Base-by-base conservation (phyloP, 371 early-diverging fungal species). In the Haplosporangium sp. region DNA sequence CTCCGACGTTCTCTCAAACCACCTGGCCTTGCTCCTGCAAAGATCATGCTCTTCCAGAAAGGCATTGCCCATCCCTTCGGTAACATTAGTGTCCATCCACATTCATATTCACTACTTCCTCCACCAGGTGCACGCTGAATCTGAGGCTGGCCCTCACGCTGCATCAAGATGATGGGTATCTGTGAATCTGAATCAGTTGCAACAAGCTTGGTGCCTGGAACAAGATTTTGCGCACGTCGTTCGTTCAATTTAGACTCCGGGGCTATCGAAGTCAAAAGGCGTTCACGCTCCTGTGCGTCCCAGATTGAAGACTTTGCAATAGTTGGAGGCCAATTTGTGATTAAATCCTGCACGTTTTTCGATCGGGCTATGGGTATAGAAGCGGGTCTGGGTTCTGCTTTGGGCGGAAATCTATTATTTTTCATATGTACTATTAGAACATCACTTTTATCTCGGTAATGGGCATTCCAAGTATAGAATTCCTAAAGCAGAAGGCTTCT, bases 21-120 rank as follows among this genome's bases (percentile, higher is more conserved):
- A 39, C 90, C 93, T 1, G 90, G 92, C 39, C 95, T 89, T 1
- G 94, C 95, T 13, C 98, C 98, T 0, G 95, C 96, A 88, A 94
- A 97, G 8, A 92, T 84, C 10, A 98, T 84, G 9, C 94, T 89
- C 79, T 94, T 92, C 97, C 97, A 98, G 69, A 98, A 91, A 0
- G 91, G 81, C 84, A 92, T 90, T 1, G 90, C 96, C 89, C 92
- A 96, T 0, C 93, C 94, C n/a, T 84, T 82, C 13, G 97, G 96
- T 4, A 95, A 69, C 39, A 97, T 81, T 8, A 98, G 35, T 13
- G 94, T 93, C 96, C 96, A 96, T 0, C 97, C 98, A 61, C 87
- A 83, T 19, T 76, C 84, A 55, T 83, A 86, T 64, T 90, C 92
- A 17, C 83, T 72, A 38, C 74, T 69, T 11, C 76, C 82, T 3